Conservation (phyloP, 2,329 filamentous ascomycete species). For the Cladosporium sp. region DNA sequence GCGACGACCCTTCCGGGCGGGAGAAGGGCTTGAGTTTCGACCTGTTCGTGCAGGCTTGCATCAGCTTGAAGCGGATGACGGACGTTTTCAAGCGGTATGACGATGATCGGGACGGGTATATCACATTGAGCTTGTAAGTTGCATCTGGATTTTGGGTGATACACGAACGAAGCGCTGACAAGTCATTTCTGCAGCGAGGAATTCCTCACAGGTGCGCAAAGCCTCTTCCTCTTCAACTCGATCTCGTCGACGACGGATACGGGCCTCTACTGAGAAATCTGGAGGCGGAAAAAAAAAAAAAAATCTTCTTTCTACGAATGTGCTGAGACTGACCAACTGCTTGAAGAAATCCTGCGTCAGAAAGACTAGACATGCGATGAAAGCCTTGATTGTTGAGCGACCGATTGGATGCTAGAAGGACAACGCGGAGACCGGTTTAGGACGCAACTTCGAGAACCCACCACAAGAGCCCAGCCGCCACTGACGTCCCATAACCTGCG, state of each 20-base stretch:
- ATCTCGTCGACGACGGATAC: constrained; percentile 49
- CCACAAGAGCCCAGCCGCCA: no score
- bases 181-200: constrained; percentile 38
- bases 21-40: constrained; percentile 62
- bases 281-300: background rate
- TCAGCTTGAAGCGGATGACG: constrained; percentile 96
- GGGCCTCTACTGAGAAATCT: constrained; percentile 41
- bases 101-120: constrained; percentile 89
- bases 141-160: no score
- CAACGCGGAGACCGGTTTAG: no score
- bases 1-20: constrained; percentile 32
- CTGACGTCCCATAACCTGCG: no score
- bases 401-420: no score
- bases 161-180: background rate
- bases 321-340: background rate
- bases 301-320: background rate
- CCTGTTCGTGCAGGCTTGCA: constrained; percentile 95
- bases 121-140: constrained; percentile 53
- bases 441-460: no score
- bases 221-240: constrained; percentile 51
- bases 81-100: constrained; percentile 99
- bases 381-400: no score
- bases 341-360: constrained; percentile 13
- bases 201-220: constrained; percentile 53
- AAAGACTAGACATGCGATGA: constrained; percentile 3